These are phyloP conservation scores for Sclerotinia trifoliorum DNA, from an alignment of 2,329 filamentous ascomycete species.

Conservation along the genomic window DNA sequence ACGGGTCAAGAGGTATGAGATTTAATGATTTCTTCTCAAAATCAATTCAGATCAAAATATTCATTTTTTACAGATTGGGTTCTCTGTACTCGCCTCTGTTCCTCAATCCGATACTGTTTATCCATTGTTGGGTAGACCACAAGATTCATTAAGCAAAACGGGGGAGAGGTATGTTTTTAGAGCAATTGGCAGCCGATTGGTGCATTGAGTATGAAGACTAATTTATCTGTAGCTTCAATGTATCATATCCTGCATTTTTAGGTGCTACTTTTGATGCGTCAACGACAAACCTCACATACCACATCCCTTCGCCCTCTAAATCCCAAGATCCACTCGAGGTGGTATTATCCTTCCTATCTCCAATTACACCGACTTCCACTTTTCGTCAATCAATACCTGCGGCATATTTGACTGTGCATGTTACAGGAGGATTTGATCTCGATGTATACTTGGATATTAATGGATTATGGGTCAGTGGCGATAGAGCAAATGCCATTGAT, in stretches of 20 bases:
- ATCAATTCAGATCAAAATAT: conserved; percentile 11
- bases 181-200: background rate
- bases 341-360: conserved; percentile 54
- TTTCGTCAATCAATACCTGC: conserved; percentile 55
- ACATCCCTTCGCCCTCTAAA: conserved; percentile 48
- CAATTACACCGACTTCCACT: conserved; percentile 39
- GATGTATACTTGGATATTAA: conserved; percentile 68
- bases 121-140: conserved; percentile 63
- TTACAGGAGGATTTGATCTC: conserved; percentile 63
- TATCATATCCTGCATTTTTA: conserved; percentile 57
- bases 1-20: conserved; percentile 60
- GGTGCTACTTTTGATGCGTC: conserved; percentile 67
- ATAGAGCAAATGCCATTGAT: conserved; percentile 64
- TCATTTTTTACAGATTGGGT: conserved; percentile 49
- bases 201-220: background rate
- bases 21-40: background rate
- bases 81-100: conserved; percentile 61
- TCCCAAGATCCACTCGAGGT: conserved; percentile 50
- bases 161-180: conserved; percentile 40
- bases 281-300: conserved; percentile 67
- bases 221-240: conserved; percentile 48
- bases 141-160: conserved; percentile 54
- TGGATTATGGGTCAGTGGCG: conserved; percentile 79
- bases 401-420: conserved; percentile 70
- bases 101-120: conserved; percentile 60